Conservation (phyloP, 495 filamentous ascomycete species). For the Trichoderma parareesei region DNA sequence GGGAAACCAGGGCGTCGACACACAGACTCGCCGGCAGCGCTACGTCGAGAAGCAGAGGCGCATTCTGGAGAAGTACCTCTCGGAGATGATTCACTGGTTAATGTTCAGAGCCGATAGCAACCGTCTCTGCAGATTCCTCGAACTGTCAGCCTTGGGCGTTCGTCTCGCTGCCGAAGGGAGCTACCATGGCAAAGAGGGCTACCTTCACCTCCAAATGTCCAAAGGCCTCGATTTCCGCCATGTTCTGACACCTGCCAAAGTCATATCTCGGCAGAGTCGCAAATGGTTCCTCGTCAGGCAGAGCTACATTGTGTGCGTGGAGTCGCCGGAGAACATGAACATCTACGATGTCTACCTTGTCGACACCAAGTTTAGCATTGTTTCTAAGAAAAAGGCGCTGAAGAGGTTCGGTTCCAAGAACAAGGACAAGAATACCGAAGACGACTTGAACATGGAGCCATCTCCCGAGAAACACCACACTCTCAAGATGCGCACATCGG, state of each 20-base stretch:
- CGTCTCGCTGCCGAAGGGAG: constrained; percentile 89
- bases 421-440: constrained; percentile 27
- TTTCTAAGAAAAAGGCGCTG: constrained; percentile 63
- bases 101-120: constrained; percentile 97
- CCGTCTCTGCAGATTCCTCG: constrained; percentile 89
- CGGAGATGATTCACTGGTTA: constrained; percentile 85
- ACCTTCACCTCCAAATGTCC: constrained; percentile 79
- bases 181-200: constrained; percentile 97
- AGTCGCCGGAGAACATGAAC: constrained; percentile 97
- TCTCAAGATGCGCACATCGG: constrained; percentile 74
- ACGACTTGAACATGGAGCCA: constrained; percentile 45
- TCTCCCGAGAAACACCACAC: constrained; percentile 64
- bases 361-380: constrained; percentile 72
- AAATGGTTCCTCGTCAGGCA: constrained; percentile 99
- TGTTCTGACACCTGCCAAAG: constrained; percentile 62
- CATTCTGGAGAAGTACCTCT: constrained; percentile 86
- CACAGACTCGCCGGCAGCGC: constrained; percentile 35
- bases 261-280: constrained; percentile 74
- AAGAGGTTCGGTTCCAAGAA: constrained; percentile 53
- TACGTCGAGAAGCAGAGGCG: constrained; percentile 62
- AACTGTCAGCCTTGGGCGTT: constrained; percentile 91
- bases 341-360: constrained; percentile 98
- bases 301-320: constrained; percentile 94
- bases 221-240: constrained; percentile 87
- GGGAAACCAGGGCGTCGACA: constrained; percentile 17